These are phyloP conservation scores for Waitea zeae DNA, from an alignment of 1,284 basidiomycete genomes.

Conservation along the genomic window DNA sequence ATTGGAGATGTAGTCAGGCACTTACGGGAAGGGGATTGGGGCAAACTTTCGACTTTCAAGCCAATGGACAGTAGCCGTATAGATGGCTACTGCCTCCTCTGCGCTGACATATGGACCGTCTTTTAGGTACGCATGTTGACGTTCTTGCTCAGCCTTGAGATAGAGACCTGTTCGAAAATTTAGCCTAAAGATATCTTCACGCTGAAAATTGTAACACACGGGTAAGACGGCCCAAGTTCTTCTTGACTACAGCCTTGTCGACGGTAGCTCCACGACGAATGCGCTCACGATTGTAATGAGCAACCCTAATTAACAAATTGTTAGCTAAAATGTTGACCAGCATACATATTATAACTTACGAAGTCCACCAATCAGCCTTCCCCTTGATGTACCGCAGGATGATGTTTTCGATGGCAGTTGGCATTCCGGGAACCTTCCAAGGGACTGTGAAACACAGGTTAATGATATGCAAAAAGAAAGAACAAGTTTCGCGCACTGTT, in stretches of 20 bases:
- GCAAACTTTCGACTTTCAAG: constrained; percentile 92
- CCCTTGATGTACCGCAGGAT: constrained; percentile 98
- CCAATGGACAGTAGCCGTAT: constrained; percentile 96
- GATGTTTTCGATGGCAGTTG: constrained; percentile 97
- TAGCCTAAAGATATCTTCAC: constrained; percentile 3
- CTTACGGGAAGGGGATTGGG: constrained; percentile 87
- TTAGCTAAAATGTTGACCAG: neutral
- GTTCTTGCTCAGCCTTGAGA: constrained; percentile 93
- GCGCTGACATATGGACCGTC: constrained; percentile 95
- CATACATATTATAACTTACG: constrained; percentile 36
- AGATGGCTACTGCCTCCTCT: constrained; percentile 94
- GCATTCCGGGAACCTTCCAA: constrained; percentile 96
- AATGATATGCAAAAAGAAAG: constrained; percentile 12
- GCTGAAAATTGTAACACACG: constrained; percentile 29
- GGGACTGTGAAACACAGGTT: too few relatives aligned
- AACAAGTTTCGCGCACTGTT: constrained; percentile 46
- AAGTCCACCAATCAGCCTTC: constrained; percentile 99
- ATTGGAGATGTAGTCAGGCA: constrained; percentile 10
- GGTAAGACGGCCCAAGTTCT: constrained; percentile 83
- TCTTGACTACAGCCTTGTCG: constrained; percentile 97
- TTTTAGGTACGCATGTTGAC: constrained; percentile 93
- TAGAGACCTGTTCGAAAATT: too few relatives aligned
- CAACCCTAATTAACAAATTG: constrained; percentile 30
- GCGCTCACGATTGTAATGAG: constrained; percentile 89
- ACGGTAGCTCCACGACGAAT: constrained; percentile 95